Conservation (phyloP, 2,329 filamentous ascomycete species). For the Capronia americana region DNA sequence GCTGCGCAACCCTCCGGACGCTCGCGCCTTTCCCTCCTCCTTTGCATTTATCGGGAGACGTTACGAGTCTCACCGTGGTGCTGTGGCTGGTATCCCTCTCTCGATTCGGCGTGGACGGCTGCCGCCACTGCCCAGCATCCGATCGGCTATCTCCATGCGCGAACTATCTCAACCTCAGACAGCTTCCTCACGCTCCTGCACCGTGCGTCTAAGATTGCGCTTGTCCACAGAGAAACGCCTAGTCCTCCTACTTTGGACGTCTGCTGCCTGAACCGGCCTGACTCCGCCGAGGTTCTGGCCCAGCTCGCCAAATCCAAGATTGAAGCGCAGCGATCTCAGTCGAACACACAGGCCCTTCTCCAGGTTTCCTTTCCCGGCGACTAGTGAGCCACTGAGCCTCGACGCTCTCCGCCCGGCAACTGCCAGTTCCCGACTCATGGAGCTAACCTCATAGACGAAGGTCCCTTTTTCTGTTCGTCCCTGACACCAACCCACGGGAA, state of each 20-base stretch:
- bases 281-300: constrained; percentile 5
- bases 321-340: constrained; percentile 2
- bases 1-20: constrained; percentile 27
- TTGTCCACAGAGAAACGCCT: not conserved
- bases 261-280: not conserved
- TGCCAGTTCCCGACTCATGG: constrained; percentile 14
- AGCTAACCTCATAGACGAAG: not conserved
- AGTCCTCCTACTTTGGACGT: not conserved
- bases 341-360: not conserved
- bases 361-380: not conserved
- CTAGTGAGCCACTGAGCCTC: too few relatives aligned
- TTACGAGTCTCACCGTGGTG: constrained; percentile 25
- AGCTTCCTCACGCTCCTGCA: constrained; percentile 18
- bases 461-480: constrained; percentile 13
- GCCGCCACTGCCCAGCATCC: not conserved
- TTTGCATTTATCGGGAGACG: constrained; percentile 26
- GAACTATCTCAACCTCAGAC: constrained; percentile 7
- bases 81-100: constrained; percentile 9
- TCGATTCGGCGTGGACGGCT: not conserved
- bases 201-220: constrained; percentile 20
- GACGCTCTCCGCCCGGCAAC: constrained; percentile 7
- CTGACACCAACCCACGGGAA: constrained; percentile 25
- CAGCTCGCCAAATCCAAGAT: constrained; percentile 7
- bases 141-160: not conserved
- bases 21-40: not conserved